phyloP scores from a whole-genome alignment of 2,329 filamentous ascomycete genomes.

The Aspergillus nomiae region DNA sequence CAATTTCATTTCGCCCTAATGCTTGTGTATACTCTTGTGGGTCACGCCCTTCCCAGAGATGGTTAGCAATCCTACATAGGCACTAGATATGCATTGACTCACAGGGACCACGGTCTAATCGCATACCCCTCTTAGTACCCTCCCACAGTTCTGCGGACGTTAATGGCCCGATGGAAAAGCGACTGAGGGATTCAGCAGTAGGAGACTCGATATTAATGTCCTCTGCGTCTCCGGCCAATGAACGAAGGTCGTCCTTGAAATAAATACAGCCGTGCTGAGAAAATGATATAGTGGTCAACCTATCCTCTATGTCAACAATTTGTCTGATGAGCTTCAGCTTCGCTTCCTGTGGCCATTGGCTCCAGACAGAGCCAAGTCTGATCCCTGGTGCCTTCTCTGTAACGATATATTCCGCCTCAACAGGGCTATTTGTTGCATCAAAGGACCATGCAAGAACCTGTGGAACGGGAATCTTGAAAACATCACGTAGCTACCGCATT shows the following conservation, averaged over 20 bases:
- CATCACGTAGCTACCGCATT: conserved; percentile 20
- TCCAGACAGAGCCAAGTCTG: conserved; percentile 32
- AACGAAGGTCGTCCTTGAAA: conserved; percentile 27
- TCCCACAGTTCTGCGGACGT: conserved; percentile 25
- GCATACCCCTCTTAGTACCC: conserved; percentile 22
- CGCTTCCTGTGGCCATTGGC: conserved; percentile 25
- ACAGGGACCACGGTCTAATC: conserved; percentile 34
- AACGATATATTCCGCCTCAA: conserved; percentile 30
- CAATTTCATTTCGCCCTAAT: conserved; percentile 29
- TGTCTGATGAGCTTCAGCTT: conserved; percentile 28
- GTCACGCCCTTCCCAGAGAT: no score
- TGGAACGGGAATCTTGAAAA: conserved; percentile 21
- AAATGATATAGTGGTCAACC: conserved; percentile 25
- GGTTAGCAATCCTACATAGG: no score
- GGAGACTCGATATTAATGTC: conserved; percentile 7
- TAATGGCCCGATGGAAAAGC: conserved; percentile 28
- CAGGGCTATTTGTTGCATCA: conserved; percentile 17
- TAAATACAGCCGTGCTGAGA: conserved; percentile 29
- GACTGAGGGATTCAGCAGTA: conserved; percentile 5
- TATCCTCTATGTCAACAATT: conserved; percentile 31
- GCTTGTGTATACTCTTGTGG: conserved; percentile 11
- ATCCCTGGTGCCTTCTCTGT: conserved; percentile 33
- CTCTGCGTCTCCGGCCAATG: conserved; percentile 16
- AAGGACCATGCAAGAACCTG: conserved; percentile 23
- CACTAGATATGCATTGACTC: conserved; percentile 13